Evolutionary conservation across 164 flowering plant genomes (phyloP).

Genomic region (grape (Vitis vinifera)): DNA sequence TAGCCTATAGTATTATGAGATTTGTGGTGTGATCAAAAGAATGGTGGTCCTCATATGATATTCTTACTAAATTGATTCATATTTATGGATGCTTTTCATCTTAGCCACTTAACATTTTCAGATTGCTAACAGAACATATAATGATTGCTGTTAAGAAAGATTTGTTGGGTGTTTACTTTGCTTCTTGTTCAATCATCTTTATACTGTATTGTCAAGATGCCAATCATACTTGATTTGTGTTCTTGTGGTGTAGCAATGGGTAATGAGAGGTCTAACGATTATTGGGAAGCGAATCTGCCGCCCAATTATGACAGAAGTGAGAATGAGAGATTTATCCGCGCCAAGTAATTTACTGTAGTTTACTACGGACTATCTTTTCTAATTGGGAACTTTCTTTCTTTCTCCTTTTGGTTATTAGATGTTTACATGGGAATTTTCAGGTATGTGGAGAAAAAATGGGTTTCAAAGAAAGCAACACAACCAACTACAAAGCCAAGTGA

Average conservation of each 20-base stretch:
- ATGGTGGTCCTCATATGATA: too few relatives aligned
- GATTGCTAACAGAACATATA: too few relatives aligned
- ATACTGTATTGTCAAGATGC: neutral
- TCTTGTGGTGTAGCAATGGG: slow-evolving; percentile 36
- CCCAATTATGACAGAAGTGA: slow-evolving; percentile 33
- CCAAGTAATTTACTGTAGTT: slow-evolving; percentile 36
- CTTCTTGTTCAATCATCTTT: neutral
- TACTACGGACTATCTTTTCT: neutral
- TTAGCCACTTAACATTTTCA: too few relatives aligned
- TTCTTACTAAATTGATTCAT: too few relatives aligned
- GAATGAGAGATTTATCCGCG: slow-evolving; percentile 41
- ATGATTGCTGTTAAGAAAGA: too few relatives aligned
- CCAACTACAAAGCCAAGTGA: slow-evolving; percentile 12
- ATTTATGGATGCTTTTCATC: too few relatives aligned
- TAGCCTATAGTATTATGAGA: too few relatives aligned
- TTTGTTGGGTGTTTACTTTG: too few relatives aligned
- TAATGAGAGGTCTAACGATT: slow-evolving; percentile 43
- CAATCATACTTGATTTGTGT: neutral
- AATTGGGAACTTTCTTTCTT: neutral
- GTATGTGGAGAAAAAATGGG: slow-evolving; percentile 56
- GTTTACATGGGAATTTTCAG: slow-evolving; percentile 20
- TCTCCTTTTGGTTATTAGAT: neutral
- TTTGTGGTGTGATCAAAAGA: too few relatives aligned
- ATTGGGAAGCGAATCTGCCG: slow-evolving; percentile 60
- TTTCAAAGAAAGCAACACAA: slow-evolving; percentile 11